Evolutionary conservation across 169 alveolate genomes (phyloP).

Genomic region (Besnoitia besnoiti): DNA sequence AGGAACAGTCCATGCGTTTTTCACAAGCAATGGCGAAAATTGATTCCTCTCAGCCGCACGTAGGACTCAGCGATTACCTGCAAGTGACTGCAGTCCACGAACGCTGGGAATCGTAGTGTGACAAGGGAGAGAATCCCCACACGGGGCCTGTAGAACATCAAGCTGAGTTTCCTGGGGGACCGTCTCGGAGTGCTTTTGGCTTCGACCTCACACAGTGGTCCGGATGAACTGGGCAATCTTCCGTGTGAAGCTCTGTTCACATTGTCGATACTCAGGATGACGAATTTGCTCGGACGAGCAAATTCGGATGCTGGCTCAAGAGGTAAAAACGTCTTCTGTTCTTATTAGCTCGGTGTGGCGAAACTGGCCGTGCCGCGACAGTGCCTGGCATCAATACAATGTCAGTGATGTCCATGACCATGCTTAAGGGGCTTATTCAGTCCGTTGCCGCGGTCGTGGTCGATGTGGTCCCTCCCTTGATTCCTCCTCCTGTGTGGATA

Average conservation of each 20-base stretch:
- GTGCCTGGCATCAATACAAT: constrained; percentile 81
- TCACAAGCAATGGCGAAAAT: constrained; percentile 52
- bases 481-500: constrained; percentile 78
- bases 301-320: constrained; percentile 76
- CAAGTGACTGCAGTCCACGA: background rate
- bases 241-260: background rate
- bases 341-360: background rate
- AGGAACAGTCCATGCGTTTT: constrained; percentile 60
- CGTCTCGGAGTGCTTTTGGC: constrained; percentile 72
- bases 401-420: constrained; percentile 78
- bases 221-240: background rate
- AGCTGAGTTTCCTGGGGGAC: constrained; percentile 78
- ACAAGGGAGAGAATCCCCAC: constrained; percentile 31
- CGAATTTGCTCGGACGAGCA: constrained; percentile 63
- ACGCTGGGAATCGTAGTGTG: background rate
- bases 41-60: constrained; percentile 70
- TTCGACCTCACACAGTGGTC: constrained; percentile 74
- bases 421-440: constrained; percentile 82
- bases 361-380: constrained; percentile 30
- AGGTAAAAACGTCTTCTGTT: constrained; percentile 29
- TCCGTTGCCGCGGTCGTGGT: constrained; percentile 79
- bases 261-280: constrained; percentile 70
- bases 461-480: constrained; percentile 85
- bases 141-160: background rate
- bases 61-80: constrained; percentile 29